Conservation (phyloP, 345 rosid species). For the Pistacia integerrima region DNA sequence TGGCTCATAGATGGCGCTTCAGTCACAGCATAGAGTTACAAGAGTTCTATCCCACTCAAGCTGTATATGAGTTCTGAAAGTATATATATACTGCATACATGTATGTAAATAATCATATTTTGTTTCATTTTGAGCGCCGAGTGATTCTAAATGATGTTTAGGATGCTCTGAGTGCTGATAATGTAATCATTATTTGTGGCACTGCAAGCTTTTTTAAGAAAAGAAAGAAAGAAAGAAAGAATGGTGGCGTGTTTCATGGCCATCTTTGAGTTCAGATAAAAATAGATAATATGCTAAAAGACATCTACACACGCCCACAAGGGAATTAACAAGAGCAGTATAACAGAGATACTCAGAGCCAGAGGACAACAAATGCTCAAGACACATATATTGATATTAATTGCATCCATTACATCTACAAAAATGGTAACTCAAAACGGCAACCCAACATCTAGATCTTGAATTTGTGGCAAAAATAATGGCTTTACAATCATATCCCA, state of each 20-base stretch:
- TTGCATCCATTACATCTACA: background rate
- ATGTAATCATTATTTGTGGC: background rate
- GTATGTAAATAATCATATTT: conserved; percentile 27
- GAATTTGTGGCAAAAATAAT: background rate
- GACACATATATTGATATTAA: background rate
- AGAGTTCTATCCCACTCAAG: conserved; percentile 15
- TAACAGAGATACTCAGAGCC: background rate
- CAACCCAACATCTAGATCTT: background rate
- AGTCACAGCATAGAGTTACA: conserved; percentile 51
- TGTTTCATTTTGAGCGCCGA: background rate
- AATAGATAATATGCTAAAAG: background rate
- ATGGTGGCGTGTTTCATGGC: background rate
- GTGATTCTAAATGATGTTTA: conserved; percentile 1
- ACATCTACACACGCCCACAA: background rate
- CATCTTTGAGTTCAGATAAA: conserved; percentile 12
- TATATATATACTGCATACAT: background rate
- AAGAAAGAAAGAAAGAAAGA: background rate
- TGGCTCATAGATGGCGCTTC: conserved; percentile 59
- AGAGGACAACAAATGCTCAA: background rate
- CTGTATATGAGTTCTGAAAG: background rate
- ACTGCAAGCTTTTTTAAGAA: background rate
- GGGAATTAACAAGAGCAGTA: background rate
- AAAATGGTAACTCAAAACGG: background rate
- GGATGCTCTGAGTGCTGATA: background rate
- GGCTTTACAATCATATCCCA: background rate